phyloP scores from a whole-genome alignment of 768 basidiomycete genomes.

The Glaciozyma antarctica region DNA sequence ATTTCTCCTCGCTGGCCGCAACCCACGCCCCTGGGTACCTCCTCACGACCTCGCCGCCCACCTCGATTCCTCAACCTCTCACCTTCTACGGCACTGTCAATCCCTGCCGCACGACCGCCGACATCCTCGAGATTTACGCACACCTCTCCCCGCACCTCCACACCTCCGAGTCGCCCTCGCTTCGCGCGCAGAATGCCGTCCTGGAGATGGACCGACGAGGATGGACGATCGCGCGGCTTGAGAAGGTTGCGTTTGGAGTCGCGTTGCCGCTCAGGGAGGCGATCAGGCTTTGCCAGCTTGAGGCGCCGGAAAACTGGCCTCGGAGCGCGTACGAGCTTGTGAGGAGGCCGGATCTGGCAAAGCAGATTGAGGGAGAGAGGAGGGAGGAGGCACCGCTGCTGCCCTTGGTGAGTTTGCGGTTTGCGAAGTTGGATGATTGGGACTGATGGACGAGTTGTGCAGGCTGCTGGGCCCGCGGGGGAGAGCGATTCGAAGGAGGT shows the following conservation, averaged over 20 bases:
- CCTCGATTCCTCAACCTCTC: background rate
- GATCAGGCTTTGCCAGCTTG: slow-evolving; percentile 68
- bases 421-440: background rate
- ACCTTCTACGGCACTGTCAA: slow-evolving; percentile 10
- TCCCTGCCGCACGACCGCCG: background rate
- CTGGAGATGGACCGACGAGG: slow-evolving; percentile 8
- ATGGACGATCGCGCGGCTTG: slow-evolving; percentile 32
- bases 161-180: background rate
- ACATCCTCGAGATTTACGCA: slow-evolving; percentile 7
- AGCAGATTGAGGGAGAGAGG: slow-evolving; percentile 4
- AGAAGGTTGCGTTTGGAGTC: slow-evolving; percentile 34
- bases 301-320: slow-evolving; percentile 66
- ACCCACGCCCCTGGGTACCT: background rate
- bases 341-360: slow-evolving; percentile 64
- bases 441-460: too few species aligned
- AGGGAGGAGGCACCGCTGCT: background rate
- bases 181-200: slow-evolving; percentile 10
- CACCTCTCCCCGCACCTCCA: background rate
- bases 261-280: slow-evolving; percentile 69
- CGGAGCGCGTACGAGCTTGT: slow-evolving; percentile 58
- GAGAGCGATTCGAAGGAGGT: background rate
- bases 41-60: background rate
- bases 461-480: background rate
- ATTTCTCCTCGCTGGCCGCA: background rate
- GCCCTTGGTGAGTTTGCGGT: background rate